Evolutionary conservation across 441 rosid genomes (phyloP), one percentile per base, ranked within the genome.

Genomic region (Gossypium gossypioides): DNA sequence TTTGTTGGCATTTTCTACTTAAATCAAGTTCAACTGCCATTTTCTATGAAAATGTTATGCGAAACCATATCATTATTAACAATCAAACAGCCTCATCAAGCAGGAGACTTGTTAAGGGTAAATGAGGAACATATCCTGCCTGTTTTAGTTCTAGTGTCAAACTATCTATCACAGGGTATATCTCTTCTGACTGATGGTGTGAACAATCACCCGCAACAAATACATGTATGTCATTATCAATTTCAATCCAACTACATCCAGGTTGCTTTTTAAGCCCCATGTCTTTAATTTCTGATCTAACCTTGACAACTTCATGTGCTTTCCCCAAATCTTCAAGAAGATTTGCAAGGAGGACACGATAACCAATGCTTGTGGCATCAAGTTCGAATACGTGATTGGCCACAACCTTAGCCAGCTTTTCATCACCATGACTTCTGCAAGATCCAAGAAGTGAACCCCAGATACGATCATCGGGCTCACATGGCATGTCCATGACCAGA

Each of bases 361-460:
- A 79, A 48, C 84, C 84, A 0, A 72, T 62, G 46, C 58, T 76
- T 22, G 75, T 71, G 25, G 73, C 60, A 67, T 77, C 72, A 21
- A 77, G 76, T 61, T 75, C 69, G 21, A 80, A 82, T 44, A 84
- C 48, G 37, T 77, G 82, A 74, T 72, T 54, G 21, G 85, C 81
- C 9, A 72, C 79, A 67, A 57, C 51, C 56, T 78, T 75, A 34
- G 79, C 85, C 58, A 82, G 69, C 72, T 66, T 78, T 57, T 76
- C 74, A 68, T 80, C 46, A 13, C 77, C 62, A 37, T 80, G 81
- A 72, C 50, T 77, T 75, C 83, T 80, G 76, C 87, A 82, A 46
- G 87, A 77, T 16, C 81, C 81, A 68, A 83, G 84, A 75, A 85
- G 75, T 0, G 86, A 85, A 60, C 85, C 86, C 86, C 86, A 80